These are phyloP conservation scores for Hortiboletus campestris DNA, from an alignment of 768 basidiomycete species.

Conservation along the genomic window DNA sequence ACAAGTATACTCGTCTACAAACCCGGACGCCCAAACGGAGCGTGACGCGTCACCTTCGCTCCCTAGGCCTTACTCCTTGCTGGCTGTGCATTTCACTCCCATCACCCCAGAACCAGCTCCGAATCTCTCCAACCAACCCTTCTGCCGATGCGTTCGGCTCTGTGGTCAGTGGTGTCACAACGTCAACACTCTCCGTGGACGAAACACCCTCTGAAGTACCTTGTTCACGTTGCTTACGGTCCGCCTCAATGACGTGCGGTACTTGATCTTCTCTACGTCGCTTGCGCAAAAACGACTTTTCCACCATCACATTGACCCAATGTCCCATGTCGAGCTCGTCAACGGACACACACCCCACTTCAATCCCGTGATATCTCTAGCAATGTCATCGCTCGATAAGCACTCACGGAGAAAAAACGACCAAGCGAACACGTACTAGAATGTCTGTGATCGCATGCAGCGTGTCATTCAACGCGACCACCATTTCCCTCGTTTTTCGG, in stretches of 20 bases:
- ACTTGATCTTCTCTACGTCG: not conserved
- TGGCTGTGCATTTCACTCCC: not conserved
- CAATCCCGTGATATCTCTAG: constrained; percentile 4
- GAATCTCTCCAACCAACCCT: not conserved
- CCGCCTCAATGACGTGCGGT: not conserved
- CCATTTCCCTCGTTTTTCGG: constrained; percentile 1
- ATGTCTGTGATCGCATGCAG: not conserved
- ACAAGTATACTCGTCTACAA: too few relatives aligned
- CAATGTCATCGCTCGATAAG: not conserved
- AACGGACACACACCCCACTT: not conserved
- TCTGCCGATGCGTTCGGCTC: not conserved
- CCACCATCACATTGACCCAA: constrained; percentile 9
- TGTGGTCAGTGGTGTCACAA: not conserved
- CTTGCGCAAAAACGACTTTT: not conserved
- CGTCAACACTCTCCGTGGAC: not conserved
- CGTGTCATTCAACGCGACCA: not conserved
- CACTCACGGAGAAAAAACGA: too few relatives aligned
- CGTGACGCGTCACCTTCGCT: not conserved
- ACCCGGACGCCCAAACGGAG: too few relatives aligned
- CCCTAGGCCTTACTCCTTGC: not conserved
- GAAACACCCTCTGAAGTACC: not conserved
- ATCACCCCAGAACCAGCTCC: not conserved
- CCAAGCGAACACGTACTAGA: constrained; percentile 9
- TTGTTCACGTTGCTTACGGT: not conserved
- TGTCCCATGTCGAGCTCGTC: constrained; percentile 21